phyloP scores from a whole-genome alignment of 2,329 filamentous ascomycete genomes.

The Trichophyton benhamiae region DNA sequence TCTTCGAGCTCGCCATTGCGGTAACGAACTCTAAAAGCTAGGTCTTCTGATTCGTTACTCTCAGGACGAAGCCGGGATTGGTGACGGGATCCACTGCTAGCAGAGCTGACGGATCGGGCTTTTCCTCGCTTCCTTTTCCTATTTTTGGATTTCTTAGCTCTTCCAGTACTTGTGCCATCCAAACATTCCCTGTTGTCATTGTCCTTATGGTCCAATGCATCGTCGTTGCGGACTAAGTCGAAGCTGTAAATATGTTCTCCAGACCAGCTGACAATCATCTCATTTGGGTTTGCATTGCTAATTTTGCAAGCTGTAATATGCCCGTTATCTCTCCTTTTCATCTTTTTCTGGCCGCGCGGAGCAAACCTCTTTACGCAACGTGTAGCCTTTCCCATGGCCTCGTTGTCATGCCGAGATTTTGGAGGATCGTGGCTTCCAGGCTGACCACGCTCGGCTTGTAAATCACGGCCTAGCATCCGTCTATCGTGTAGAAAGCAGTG shows the following conservation, averaged over 20 bases:
- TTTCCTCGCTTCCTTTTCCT: slow-evolving; percentile 48
- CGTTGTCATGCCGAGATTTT: slow-evolving; percentile 39
- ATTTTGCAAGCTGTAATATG: slow-evolving; percentile 62
- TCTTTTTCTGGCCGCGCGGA: slow-evolving; percentile 44
- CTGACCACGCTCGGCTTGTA: slow-evolving; percentile 41
- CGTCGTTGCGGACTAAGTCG: slow-evolving; percentile 48
- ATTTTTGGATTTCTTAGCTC: slow-evolving; percentile 27
- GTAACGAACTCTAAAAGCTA: slow-evolving; percentile 46
- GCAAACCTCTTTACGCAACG: slow-evolving; percentile 55
- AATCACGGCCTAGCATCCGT: slow-evolving; percentile 53
- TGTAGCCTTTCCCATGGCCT: slow-evolving; percentile 47
- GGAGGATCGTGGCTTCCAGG: slow-evolving; percentile 30
- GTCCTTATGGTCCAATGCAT: slow-evolving; percentile 36
- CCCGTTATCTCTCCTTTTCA: slow-evolving; percentile 39
- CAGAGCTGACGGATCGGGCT: slow-evolving; percentile 32
- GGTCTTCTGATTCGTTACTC: slow-evolving; percentile 28
- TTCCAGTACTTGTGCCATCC: slow-evolving; percentile 19
- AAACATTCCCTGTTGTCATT: slow-evolving; percentile 18
- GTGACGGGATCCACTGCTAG: slow-evolving; percentile 34
- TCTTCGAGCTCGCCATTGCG: slow-evolving; percentile 49
- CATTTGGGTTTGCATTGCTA: slow-evolving; percentile 55
- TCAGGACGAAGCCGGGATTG: slow-evolving; percentile 38
- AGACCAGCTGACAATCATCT: slow-evolving; percentile 57
- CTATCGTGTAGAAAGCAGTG: slow-evolving; percentile 59
- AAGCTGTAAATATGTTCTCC: slow-evolving; percentile 56